Evolutionary conservation across 148 eudicot species (phyloP).

Genomic region (Beta vulgaris): DNA sequence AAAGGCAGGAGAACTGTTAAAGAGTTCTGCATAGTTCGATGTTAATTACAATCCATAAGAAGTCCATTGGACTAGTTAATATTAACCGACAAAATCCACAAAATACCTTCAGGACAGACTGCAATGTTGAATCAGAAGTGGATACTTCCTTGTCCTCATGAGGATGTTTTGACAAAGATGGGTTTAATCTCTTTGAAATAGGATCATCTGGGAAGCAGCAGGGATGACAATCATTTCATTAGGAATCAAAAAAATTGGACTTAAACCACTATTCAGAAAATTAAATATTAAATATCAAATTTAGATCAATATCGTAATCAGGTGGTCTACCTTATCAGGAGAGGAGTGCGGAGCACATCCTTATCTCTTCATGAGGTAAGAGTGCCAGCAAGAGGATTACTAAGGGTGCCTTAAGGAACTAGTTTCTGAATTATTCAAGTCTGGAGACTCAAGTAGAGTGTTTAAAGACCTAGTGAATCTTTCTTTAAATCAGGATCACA

Average conservation of each 20-base stretch:
- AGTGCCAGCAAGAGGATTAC: background rate
- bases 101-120: conserved; percentile 44
- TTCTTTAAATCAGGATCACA: background rate
- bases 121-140: conserved; percentile 33
- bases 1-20: background rate
- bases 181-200: conserved; percentile 49
- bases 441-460: background rate
- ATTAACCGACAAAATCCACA: background rate
- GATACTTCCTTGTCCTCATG: conserved; percentile 39
- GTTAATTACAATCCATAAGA: background rate
- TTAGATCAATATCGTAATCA: background rate
- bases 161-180: conserved; percentile 39
- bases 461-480: background rate
- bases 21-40: background rate
- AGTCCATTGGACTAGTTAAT: too few relatives aligned
- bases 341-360: background rate
- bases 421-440: background rate
- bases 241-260: background rate
- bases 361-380: background rate
- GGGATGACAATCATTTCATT: conserved; percentile 7
- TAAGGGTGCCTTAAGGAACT: background rate
- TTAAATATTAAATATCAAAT: background rate
- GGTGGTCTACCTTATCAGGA: background rate
- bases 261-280: background rate
- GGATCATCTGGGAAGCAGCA: conserved; percentile 56